phyloP scores from a whole-genome alignment of 1,284 basidiomycete species.

The Ganoderma lingzhi region DNA sequence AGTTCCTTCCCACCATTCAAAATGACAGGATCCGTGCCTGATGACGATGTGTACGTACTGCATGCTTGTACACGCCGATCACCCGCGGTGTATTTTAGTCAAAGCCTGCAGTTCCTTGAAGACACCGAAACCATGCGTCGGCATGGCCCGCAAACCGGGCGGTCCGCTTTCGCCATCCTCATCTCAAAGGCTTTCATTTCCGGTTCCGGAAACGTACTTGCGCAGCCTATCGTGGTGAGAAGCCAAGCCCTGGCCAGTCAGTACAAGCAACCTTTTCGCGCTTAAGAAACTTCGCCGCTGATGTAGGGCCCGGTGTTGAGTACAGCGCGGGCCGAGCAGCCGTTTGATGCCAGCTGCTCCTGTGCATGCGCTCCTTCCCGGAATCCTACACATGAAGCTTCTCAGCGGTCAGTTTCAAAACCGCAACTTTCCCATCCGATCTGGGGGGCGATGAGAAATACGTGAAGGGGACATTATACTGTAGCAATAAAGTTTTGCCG shows the following conservation, averaged over 20 bases:
- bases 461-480: not conserved
- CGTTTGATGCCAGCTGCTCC: not conserved
- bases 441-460: not conserved
- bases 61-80: not conserved
- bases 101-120: not conserved
- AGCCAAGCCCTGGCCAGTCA: not conserved
- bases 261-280: not conserved
- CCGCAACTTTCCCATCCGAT: not conserved
- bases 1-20: not conserved
- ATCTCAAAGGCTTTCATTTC: not conserved
- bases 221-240: not conserved
- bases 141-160: not conserved
- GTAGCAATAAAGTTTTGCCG: not conserved
- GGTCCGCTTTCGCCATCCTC: conserved; percentile 1
- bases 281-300: not conserved
- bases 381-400: not conserved
- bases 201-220: not conserved
- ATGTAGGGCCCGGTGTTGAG: not conserved
- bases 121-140: not conserved
- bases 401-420: not conserved
- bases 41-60: conserved; percentile 3
- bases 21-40: not conserved
- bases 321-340: not conserved
- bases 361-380: not conserved
- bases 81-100: not conserved